phyloP scores from a whole-genome alignment of 768 basidiomycete genomes.

The Tulasnella sp. region DNA sequence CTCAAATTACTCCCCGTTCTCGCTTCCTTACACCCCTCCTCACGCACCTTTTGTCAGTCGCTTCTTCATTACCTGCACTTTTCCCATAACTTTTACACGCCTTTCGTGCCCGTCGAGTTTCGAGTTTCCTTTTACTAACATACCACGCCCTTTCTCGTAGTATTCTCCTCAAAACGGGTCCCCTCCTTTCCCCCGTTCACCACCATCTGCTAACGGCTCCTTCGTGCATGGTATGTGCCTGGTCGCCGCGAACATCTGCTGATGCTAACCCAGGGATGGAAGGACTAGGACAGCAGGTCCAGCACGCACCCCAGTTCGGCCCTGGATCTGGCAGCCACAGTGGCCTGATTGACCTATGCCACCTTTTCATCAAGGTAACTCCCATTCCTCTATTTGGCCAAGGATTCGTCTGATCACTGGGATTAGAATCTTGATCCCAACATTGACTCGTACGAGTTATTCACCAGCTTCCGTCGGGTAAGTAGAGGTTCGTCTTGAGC shows the following conservation, averaged over 20 bases:
- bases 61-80: slow-evolving; percentile 18
- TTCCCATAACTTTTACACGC: not conserved
- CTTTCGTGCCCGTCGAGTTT: not conserved
- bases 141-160: not conserved
- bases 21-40: slow-evolving; percentile 26
- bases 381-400: not conserved
- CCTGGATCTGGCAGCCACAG: slow-evolving; percentile 81
- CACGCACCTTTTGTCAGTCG: slow-evolving; percentile 24
- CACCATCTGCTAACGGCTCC: slow-evolving; percentile 9
- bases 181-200: slow-evolving; percentile 20
- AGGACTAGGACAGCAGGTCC: slow-evolving; percentile 87
- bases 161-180: slow-evolving; percentile 17
- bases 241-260: too few relatives aligned
- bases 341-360: slow-evolving; percentile 88
- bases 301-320: slow-evolving; percentile 66
- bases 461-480: slow-evolving; percentile 77
- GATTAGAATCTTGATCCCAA: slow-evolving; percentile 75
- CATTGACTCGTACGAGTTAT: slow-evolving; percentile 80
- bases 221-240: slow-evolving; percentile 13
- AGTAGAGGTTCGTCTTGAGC: not conserved
- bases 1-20: slow-evolving; percentile 6
- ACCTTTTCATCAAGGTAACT: slow-evolving; percentile 77
- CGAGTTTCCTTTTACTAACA: not conserved
- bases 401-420: slow-evolving; percentile 25
- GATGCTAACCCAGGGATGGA: not conserved